Base-by-base conservation (phyloP, 257 asterid species). In the Solanum peruvianum region DNA sequence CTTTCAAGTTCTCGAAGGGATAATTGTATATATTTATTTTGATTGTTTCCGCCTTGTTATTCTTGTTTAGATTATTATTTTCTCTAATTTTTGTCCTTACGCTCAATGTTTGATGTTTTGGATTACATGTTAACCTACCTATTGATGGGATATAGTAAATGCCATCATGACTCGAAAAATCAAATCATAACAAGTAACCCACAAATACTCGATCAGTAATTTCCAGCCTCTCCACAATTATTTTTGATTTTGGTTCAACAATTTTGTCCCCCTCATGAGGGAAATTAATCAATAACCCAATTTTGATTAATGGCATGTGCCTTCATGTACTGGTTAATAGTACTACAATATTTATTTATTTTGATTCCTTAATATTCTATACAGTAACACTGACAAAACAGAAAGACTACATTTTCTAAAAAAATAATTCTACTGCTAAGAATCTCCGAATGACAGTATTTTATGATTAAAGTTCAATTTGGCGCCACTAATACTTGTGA, bases 161-260 rank as follows among this genome's bases (percentile, higher is more conserved):
- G 1, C 1, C 7, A 35, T 5, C 39, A 35, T 35, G 39, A 35
- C 7, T 35, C 7, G 7, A 35, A 0, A 35, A 35, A 35, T 35
- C 39, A 5, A 35, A 35, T 5, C 1, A 0, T 35, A 35, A 35
- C 39, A 35, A 35, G 7, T 35, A 52, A 52, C 9, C 16, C 21
- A 6, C 9, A 52, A 70, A 35, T 87, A 35, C 13, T 88, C 88
- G 37, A 87, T 89, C 70, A 87, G 85, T 69, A 87, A 89, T 60
- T 87, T 21, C 12, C 82, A 70, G 42, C 88, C 88, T 41, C 69
- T 85, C 42, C 88, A 87, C 60, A 58, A 14, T 45, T 25, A 31
- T 3, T 0, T 80, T 80, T 18, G 31, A 29, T 78, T 80, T 80
- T 49, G 62, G 21, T 52, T 49, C 85, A 31, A 80, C 29, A 80